These are phyloP conservation scores for Cajanus cajan DNA, from an alignment of 306 rosid genomes.

Conservation along the genomic window DNA sequence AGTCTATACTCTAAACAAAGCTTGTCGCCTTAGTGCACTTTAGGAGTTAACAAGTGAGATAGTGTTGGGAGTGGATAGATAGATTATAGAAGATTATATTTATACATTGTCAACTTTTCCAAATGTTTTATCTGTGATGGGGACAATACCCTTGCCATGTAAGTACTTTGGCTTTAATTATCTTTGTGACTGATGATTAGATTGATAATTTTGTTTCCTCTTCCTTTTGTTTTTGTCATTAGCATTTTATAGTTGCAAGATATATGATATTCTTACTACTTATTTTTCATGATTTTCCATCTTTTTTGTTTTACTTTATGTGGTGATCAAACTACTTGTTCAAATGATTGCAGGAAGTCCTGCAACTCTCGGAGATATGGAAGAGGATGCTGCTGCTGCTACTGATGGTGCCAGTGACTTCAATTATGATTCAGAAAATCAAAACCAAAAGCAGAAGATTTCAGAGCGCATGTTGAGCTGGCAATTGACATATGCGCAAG, in stretches of 20 bases:
- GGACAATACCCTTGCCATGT: neutral
- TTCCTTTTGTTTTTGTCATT: neutral
- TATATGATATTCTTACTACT: neutral
- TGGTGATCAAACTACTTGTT: neutral
- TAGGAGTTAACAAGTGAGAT: neutral
- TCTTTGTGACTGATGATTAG: neutral
- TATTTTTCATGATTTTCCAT: neutral
- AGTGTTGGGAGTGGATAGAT: neutral
- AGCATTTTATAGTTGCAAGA: neutral
- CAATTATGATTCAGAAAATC: slow-evolving; percentile 72
- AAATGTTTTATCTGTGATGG: neutral
- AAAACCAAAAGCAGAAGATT: slow-evolving; percentile 82
- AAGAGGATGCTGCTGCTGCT: slow-evolving; percentile 58
- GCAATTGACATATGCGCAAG: slow-evolving; percentile 71
- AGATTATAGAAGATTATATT: neutral
- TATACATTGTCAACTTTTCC: neutral
- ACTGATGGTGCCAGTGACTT: slow-evolving; percentile 50
- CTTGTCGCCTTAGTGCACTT: neutral
- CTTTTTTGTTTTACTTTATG: neutral
- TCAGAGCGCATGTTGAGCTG: slow-evolving; percentile 87
- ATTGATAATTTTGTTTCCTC: neutral
- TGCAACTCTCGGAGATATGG: slow-evolving; percentile 77
- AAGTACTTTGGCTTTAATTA: neutral
- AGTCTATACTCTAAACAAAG: neutral
- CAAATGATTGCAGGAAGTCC: slow-evolving; percentile 75